Evolutionary conservation across 2,329 filamentous ascomycete species (phyloP), one percentile per base, ranked within the genome.

Genomic region (Penicillium sp.): DNA sequence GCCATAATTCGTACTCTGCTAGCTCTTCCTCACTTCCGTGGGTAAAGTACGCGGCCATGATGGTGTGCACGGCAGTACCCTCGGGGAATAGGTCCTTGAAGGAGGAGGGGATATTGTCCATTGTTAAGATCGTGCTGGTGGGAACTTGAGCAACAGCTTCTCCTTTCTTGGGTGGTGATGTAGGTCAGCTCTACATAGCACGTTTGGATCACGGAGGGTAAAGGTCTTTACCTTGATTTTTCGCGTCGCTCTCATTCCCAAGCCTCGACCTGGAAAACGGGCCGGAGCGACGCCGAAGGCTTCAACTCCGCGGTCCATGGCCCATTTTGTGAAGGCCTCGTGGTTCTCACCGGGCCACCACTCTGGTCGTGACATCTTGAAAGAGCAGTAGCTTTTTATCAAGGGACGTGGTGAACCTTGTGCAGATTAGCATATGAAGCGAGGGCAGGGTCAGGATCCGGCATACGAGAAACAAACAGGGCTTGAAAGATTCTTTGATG

Each of bases 181-280:
- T 52, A 2, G 43, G 33, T 53, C 25, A 22, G n/a, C 8, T 30
- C 33, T 28, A 14, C 58, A 49, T 55, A 25, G 46, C 26, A 53
- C 37, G 42, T 19, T 35, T 53, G 11, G 8, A 6, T 38, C 4
- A 4, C 8, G 7, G 51, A 28, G 26, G 28, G 11, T 33, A 26
- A 8, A 19, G 40, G 13, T 30, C 28, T 65, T 70, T 78, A 91
- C 90, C 78, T 89, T 79, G 62, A 95, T 83, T 14, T 83, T 78
- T 30, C 84, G 83, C 13, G 85, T 88, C 5, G 92, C 89, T 54
- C 93, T 83, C 59, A 97, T 87, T 51, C 93, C 93, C 56, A 95
- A 84, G 30, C 93, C 93, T 57, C 90, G 84, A 1, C 88, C 89
- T 6, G 88, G 85, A 16, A 96, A 87, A 42, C 80, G 81, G 43